phyloP scores from a whole-genome alignment of 352 stramenopile genomes.

The Paralagenidium karlingii region DNA sequence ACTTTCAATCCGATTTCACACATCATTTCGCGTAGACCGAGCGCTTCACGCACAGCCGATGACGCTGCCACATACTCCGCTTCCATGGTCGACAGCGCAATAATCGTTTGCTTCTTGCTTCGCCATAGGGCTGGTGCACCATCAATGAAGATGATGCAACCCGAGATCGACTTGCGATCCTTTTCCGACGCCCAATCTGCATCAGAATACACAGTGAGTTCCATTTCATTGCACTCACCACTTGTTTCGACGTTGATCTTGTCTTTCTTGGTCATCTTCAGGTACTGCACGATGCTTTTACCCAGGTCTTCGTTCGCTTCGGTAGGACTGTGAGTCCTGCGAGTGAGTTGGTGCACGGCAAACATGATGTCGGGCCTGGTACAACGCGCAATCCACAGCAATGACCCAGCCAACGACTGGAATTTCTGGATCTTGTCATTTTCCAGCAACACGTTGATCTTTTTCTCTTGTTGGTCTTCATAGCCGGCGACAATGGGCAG shows the following conservation, averaged over 20 bases:
- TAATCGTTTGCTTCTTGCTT: constrained; percentile 8
- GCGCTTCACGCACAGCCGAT: not conserved
- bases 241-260: constrained; percentile 3
- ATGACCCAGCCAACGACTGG: constrained; percentile 16
- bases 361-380: constrained; percentile 14
- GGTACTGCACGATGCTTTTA: constrained; percentile 10
- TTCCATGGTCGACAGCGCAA: constrained; percentile 10
- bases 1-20: constrained; percentile 1
- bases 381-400: constrained; percentile 15
- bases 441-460: too few species aligned
- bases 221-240: not conserved
- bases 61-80: constrained; percentile 7
- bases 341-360: constrained; percentile 8
- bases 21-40: constrained; percentile 6
- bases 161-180: constrained; percentile 7
- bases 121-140: constrained; percentile 5
- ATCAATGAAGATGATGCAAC: constrained; percentile 3
- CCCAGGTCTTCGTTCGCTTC: constrained; percentile 4
- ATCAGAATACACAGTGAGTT: constrained; percentile 5
- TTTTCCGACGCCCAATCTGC: constrained; percentile 11
- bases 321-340: constrained; percentile 4
- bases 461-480: too few species aligned
- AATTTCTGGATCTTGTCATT: constrained; percentile 11
- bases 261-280: constrained; percentile 7
- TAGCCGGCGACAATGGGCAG: too few species aligned